Base-by-base conservation (phyloP, 495 filamentous ascomycete genomes). In the Cercophora sp. region DNA sequence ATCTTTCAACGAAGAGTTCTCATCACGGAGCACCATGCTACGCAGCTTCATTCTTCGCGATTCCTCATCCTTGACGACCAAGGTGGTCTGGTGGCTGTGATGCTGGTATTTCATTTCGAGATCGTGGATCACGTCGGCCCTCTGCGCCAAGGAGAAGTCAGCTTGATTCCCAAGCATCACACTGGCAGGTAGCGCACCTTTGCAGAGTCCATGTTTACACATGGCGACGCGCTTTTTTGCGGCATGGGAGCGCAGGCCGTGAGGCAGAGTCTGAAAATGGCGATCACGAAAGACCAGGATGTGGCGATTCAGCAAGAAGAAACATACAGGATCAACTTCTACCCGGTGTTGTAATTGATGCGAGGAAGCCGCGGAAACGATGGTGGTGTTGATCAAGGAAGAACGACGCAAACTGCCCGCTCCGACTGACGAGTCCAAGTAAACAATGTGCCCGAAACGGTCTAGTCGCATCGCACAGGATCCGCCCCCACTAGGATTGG, bases 61-160 rank as follows among this genome's bases (percentile, higher is more conserved):
- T 46, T 78, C 79, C 64, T 96, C 91, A 31, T 84, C 75, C 63
- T 86, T 85, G 45, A 80, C 65, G 35, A 91, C 61, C 10, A 82
- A 62, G 35, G 85, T 73, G 18, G 84, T 73, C 39, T 80, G 70
- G 45, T 79, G 77, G 35, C 77, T 62, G 53, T 73, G 76, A 39
- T 74, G 74, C 48, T 85, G 79, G 60, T 91, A 87, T 57, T 81
- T 80, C 20, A 82, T 70, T 59, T 95, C 89, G 13, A 86, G 73
- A 2, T 62, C 61, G 40, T 77, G 74, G 5, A 76, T 42, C 22
- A 59, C 48, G 18, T 70, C 64, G 40, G 55, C 62, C 29, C 63
- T 63, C 70, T 77, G 35, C 11, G 24, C 24, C 3, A 24, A 0
- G 16, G 8, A 16, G 18, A 5, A 8, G 43, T 47, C 15, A 19